Conservation (phyloP, 345 rosid species). For the Brassica nigra region DNA sequence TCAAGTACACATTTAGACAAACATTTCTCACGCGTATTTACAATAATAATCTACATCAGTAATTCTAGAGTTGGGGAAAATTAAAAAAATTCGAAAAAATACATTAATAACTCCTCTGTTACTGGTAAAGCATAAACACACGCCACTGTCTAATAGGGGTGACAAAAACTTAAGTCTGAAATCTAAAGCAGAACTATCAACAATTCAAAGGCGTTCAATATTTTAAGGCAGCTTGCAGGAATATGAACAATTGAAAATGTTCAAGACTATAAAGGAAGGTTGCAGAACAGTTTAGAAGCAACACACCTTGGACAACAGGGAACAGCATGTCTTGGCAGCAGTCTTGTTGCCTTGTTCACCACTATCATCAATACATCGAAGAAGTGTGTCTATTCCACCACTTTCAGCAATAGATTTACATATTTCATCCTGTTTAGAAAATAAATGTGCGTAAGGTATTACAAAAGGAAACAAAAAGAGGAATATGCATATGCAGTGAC, state of each 20-base stretch:
- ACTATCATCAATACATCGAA: constrained; percentile 72
- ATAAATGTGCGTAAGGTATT: not conserved
- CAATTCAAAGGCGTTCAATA: constrained; percentile 3
- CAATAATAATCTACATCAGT: not conserved
- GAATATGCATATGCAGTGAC: not conserved
- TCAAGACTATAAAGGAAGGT: not conserved
- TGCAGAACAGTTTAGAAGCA: constrained; percentile 11
- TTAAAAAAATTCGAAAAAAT: constrained; percentile 12
- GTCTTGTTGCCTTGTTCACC: constrained; percentile 73
- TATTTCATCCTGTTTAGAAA: constrained; percentile 65
- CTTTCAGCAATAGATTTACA: constrained; percentile 84
- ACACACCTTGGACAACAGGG: constrained; percentile 75
- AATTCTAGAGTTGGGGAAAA: not conserved
- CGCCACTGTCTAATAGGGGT: not conserved
- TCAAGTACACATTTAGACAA: constrained; percentile 33
- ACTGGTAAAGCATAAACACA: not conserved
- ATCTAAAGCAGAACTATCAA: not conserved
- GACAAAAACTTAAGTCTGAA: not conserved
- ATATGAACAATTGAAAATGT: not conserved
- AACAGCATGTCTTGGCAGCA: constrained; percentile 76
- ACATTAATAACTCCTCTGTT: not conserved
- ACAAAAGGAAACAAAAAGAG: not conserved
- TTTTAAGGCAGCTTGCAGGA: not conserved
- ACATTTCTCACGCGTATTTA: not conserved
- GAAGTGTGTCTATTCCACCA: constrained; percentile 83